Percentiles rank a stretch among this genome's conserved stretches.
Evolutionary conservation across 768 basidiomycete species (phyloP).

Genomic region (Lyophyllum atratum): DNA sequence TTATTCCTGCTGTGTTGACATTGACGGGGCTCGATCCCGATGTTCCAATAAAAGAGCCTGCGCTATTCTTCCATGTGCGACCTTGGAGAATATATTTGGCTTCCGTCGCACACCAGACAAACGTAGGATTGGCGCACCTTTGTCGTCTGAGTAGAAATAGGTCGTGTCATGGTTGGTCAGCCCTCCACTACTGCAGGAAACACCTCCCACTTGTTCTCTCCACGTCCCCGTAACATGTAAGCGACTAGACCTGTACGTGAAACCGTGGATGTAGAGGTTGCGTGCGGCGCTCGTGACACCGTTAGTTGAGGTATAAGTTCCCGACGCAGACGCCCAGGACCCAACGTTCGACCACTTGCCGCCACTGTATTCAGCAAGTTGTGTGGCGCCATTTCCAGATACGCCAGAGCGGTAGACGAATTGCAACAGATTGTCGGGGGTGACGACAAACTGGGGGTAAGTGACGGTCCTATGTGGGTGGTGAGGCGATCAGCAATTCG

Average conservation of each 20-base stretch:
- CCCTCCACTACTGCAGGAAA: conserved; percentile 43
- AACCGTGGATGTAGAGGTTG: conserved; percentile 51
- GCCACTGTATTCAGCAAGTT: conserved; percentile 45
- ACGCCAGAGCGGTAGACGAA: conserved; percentile 50
- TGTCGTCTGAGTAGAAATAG: conserved; percentile 48
- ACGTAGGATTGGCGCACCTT: conserved; percentile 27
- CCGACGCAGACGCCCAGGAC: conserved; percentile 46
- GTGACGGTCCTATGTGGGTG: conserved; percentile 39
- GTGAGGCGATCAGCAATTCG: background rate
- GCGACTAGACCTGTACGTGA: conserved; percentile 38
- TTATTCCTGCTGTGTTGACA: conserved; percentile 44
- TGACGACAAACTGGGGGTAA: conserved; percentile 50
- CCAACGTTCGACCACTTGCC: conserved; percentile 46
- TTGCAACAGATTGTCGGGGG: conserved; percentile 46
- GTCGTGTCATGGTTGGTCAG: conserved; percentile 51
- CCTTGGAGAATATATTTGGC: conserved; percentile 24
- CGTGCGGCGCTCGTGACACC: conserved; percentile 41
- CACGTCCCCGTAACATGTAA: conserved; percentile 49
- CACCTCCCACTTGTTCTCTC: conserved; percentile 44
- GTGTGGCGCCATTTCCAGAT: conserved; percentile 48
- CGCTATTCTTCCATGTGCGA: conserved; percentile 47
- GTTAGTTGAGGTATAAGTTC: conserved; percentile 43
- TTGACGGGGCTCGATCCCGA: conserved; percentile 43
- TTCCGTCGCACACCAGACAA: background rate
- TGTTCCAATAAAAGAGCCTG: conserved; percentile 36